Base-by-base conservation (phyloP, 1,284 basidiomycete genomes). In the Tilletia caries region DNA sequence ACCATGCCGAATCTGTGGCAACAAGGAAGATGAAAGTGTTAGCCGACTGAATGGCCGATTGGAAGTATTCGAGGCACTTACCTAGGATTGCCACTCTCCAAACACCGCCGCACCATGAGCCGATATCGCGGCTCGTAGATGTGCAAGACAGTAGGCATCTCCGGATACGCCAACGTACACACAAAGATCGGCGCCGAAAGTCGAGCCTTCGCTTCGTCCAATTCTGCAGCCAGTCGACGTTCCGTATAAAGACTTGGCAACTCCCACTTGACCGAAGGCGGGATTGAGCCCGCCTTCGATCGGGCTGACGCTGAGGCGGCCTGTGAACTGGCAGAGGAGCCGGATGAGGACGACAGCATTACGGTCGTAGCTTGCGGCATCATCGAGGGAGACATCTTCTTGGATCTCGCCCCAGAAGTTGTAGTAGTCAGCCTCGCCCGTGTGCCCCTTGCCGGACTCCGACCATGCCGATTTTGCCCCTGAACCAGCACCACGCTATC, bases 151-250 rank as follows among this genome's bases (percentile, higher is more conserved):
- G 91, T 94, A 23, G 93, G 93, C 86, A 94, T 90, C 67, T 90
- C 90, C 1, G 94, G 94, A 85, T 95, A 97, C 58, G 90, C 89
- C 64, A 96, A 88, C 66, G 92, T 91, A 81, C 91, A 92, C 73
- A 95, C 89, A 77, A 97, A 94, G 74, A 98, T 90, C 62, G 95
- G 93, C 15, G 92, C 94, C 80, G 93, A 89, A 67, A 95, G 87
- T 33, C 90, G 86, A 5, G 89, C 87, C 78, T 92, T 88, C 65
- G 89, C 89, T 82, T 92, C 91, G 78, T 92, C 92, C 64, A 88
- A 86, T 73, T 90, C 89, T 65, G 92, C 87, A 20, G 87, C 84
- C 8, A 86, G 84, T 29, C 86, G 87, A 44, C 92, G 87, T 70
- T 88, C 86, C 5, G 85, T 82, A 76, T 89, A 79, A 20, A 78